Evolutionary conservation across 495 filamentous ascomycete species (phyloP), one percentile per base, ranked within the genome.

Genomic region (Aspergillus indologenus): DNA sequence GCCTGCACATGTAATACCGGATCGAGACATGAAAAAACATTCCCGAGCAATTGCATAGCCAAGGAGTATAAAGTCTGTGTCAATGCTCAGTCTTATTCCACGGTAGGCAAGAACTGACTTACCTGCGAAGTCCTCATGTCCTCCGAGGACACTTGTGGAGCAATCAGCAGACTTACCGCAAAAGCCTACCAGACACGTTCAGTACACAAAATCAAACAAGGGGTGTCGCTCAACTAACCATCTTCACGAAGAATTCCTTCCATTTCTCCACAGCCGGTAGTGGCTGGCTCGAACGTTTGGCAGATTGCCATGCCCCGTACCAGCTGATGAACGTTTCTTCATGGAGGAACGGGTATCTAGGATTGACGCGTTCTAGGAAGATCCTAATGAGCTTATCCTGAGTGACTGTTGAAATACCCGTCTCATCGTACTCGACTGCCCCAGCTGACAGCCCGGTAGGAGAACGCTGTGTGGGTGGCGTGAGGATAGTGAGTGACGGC

Each of bases 281-380:
- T 3, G 45, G 19, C 8, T 31, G 46, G 9, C 31, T 29, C 48
- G 14, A 6, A 0, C 15, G 8, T 3, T 29, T 24, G 0, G 48
- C 31, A 21, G 23, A 7, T 18, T 63, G 65, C 65, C 65, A 67
- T 11, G 62, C 54, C 20, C 34, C 31, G 45, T 65, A 67, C 65
- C 65, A 67, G n/a, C 22, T 51, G 8, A 56, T 11, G 18, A 65
- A 68, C 11, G 55, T 63, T 6, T 61, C 54, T 2, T 45, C 57
- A 50, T 65, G 62, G 18, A 67, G 60, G 22, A 65, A 67, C 1
- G 65, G 65, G 51, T 68, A 65, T 40, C 65, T 60, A 11, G 62
- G 65, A 18, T 68, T 68, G 11, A 68, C 65, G 24, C 62, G 29
- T 50, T 68, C 57, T 9, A 65, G 44, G 24, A 65, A 68, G 14